These are phyloP conservation scores for Xylariaceae sp. DNA, from an alignment of 2,329 filamentous ascomycete species.

Conservation along the genomic window DNA sequence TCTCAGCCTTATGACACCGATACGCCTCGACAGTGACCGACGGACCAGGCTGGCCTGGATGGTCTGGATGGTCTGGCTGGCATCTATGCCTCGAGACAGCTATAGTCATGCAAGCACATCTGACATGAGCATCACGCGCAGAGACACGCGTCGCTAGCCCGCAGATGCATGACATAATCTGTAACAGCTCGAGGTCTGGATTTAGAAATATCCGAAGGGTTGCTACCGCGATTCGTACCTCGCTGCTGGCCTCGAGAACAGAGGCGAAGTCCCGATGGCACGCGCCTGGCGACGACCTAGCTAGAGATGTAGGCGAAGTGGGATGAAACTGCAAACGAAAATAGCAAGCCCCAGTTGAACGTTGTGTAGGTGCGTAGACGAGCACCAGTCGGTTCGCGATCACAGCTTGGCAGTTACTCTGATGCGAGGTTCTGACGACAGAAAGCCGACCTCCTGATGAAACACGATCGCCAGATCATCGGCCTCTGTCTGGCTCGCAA, in stretches of 20 bases:
- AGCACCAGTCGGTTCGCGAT: neutral
- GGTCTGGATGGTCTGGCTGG: no score
- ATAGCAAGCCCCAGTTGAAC: neutral
- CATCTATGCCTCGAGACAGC: conserved; percentile 9
- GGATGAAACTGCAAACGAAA: conserved; percentile 10
- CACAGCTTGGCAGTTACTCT: conserved; percentile 7
- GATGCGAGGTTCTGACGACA: conserved; percentile 4
- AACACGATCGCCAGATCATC: conserved; percentile 21
- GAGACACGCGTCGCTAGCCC: conserved; percentile 14
- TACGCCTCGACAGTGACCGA: neutral
- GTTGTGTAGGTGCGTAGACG: neutral
- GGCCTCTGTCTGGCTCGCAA: conserved; percentile 8
- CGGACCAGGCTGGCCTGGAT: neutral
- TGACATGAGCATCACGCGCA: conserved; percentile 19
- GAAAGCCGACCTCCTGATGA: conserved; percentile 7
- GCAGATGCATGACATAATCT: conserved; percentile 22
- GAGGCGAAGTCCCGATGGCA: conserved; percentile 5
- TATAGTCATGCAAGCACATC: conserved; percentile 17
- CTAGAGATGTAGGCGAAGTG: conserved; percentile 9
- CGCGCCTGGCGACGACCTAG: conserved; percentile 9
- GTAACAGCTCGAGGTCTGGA: conserved; percentile 11
- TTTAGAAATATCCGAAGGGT: conserved; percentile 13
- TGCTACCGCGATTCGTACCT: conserved; percentile 7
- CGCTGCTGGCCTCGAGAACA: neutral
- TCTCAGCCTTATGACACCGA: conserved; percentile 17